Percentiles rank a stretch among this genome's conserved stretches.
phyloP scores from a whole-genome alignment of 345 rosid species.

The Salix suchowensis region DNA sequence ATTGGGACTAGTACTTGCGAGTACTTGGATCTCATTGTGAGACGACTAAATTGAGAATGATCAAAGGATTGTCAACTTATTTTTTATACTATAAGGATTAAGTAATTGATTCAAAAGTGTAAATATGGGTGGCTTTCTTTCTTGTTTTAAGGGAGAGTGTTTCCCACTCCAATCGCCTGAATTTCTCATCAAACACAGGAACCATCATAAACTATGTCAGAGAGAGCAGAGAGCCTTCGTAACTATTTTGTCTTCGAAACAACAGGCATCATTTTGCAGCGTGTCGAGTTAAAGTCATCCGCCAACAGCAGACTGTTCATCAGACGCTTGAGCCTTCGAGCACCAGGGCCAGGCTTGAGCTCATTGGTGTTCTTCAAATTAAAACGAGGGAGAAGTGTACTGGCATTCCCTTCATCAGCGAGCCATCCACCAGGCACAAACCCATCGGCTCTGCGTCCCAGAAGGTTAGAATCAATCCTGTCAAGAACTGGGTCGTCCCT shows the following conservation, averaged over 20 bases:
- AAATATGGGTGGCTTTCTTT: too few relatives aligned
- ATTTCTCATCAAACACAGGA: background rate
- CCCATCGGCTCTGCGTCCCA: slow-evolving; percentile 46
- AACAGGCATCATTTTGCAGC: slow-evolving; percentile 34
- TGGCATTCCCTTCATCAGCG: slow-evolving; percentile 22
- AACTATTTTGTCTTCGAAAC: slow-evolving; percentile 1
- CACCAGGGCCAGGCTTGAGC: slow-evolving; percentile 69
- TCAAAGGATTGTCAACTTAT: too few relatives aligned
- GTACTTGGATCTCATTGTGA: too few relatives aligned
- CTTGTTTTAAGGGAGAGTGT: too few relatives aligned
- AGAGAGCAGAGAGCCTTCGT: background rate
- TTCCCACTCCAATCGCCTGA: background rate
- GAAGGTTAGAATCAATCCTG: slow-evolving; percentile 73
- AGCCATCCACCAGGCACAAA: slow-evolving; percentile 75
- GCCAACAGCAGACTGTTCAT: slow-evolving; percentile 47
- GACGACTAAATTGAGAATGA: too few relatives aligned
- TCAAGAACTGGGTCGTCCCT: slow-evolving; percentile 59
- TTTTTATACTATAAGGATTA: too few relatives aligned
- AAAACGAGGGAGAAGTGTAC: slow-evolving; percentile 11
- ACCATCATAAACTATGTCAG: background rate
- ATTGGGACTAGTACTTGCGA: too few relatives aligned
- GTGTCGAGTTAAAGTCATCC: slow-evolving; percentile 44
- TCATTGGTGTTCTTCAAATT: slow-evolving; percentile 28
- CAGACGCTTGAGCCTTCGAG: slow-evolving; percentile 56
- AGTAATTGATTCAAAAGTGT: too few relatives aligned